Evolutionary conservation across 345 rosid species (phyloP).

Genomic region (Sonneratia alba): DNA sequence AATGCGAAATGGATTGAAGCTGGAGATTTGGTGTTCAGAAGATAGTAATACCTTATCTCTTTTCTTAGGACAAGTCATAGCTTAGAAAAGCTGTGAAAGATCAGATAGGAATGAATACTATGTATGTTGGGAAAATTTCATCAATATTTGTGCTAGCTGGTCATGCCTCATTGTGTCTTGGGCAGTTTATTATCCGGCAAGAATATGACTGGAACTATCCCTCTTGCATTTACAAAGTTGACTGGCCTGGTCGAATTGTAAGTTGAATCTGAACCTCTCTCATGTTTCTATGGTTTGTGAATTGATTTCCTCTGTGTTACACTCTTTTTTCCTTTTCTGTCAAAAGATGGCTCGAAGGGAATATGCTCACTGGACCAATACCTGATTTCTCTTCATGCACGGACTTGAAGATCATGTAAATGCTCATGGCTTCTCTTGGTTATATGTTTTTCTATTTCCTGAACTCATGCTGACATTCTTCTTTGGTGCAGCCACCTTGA

Average conservation of each 20-base stretch:
- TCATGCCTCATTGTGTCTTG: constrained; percentile 13
- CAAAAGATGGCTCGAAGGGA: constrained; percentile 86
- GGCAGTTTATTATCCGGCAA: constrained; percentile 60
- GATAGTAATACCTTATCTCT: background rate
- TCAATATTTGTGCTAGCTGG: background rate
- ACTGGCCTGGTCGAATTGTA: constrained; percentile 79
- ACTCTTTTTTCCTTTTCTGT: background rate
- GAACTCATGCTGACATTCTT: constrained; percentile 9
- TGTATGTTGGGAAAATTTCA: background rate
- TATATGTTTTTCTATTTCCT: constrained; percentile 1
- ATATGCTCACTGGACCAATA: constrained; percentile 63
- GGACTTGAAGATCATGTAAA: constrained; percentile 69
- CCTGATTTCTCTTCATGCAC: constrained; percentile 77
- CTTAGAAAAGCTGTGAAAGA: background rate
- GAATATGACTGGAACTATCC: constrained; percentile 75
- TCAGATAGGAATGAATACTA: background rate
- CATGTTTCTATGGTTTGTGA: background rate
- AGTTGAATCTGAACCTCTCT: constrained; percentile 21
- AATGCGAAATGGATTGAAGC: background rate
- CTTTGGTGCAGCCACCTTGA: constrained; percentile 69
- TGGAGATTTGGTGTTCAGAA: background rate
- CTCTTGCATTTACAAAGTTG: constrained; percentile 59
- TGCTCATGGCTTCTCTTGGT: constrained; percentile 10
- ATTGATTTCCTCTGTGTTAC: background rate
- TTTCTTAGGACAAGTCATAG: constrained; percentile 11